Percentiles rank a stretch among this genome's conserved stretches.
These are phyloP conservation scores for Cucumis cinereus DNA, from an alignment of 306 rosid genomes.

Conservation along the genomic window DNA sequence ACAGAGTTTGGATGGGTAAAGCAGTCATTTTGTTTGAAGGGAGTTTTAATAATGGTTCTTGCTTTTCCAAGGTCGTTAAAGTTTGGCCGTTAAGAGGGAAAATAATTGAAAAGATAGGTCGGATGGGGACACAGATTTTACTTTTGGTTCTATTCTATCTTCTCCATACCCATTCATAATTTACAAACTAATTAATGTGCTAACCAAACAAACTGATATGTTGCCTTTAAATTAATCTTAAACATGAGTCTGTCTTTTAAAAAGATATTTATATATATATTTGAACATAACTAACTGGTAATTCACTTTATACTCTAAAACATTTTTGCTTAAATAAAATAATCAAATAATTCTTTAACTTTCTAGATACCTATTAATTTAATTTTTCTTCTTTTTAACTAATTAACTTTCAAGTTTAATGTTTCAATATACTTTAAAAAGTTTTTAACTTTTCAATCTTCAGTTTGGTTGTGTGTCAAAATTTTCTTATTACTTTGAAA, in stretches of 20 bases:
- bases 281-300: no score
- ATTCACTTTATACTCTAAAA: no score
- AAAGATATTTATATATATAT: no score
- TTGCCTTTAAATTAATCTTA: not conserved
- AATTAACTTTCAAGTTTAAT: no score
- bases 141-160: not conserved
- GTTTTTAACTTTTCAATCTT: no score
- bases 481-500: no score
- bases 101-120: not conserved
- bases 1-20: not conserved
- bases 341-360: no score
- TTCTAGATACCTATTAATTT: no score
- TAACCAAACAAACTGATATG: not conserved
- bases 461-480: no score
- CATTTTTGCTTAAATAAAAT: no score
- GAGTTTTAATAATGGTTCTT: not conserved
- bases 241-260: not conserved
- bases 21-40: not conserved
- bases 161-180: not conserved
- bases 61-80: not conserved
- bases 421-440: no score
- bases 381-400: no score
- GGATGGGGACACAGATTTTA: constrained; percentile 3
- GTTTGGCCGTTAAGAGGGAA: not conserved
- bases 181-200: not conserved